These are phyloP conservation scores for Kokia cookei DNA, from an alignment of 441 rosid species.

Conservation along the genomic window DNA sequence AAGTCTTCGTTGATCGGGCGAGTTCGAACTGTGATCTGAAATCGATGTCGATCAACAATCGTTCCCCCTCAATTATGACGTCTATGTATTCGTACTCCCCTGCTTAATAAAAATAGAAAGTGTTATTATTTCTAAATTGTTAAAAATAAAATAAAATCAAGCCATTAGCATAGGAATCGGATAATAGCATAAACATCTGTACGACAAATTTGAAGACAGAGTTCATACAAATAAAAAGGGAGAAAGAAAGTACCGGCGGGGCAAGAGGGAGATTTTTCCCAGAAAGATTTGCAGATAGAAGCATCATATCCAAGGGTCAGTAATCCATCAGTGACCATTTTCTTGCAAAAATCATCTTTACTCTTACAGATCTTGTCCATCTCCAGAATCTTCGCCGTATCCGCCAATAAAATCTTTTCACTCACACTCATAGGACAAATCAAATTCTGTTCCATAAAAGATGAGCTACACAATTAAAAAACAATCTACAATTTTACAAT, in stretches of 20 bases:
- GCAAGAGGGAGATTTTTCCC: constrained; percentile 62
- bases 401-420: constrained; percentile 60
- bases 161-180: not conserved
- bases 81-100: constrained; percentile 78
- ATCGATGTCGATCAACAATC: constrained; percentile 68
- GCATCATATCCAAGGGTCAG: constrained; percentile 63
- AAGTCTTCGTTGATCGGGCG: constrained; percentile 71
- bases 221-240: not conserved
- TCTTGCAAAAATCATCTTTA: constrained; percentile 48
- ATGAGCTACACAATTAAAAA: not conserved
- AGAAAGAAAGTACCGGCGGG: constrained; percentile 56
- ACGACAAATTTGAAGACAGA: not conserved
- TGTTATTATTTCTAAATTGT: not conserved
- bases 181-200: not conserved
- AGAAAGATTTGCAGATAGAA: constrained; percentile 69
- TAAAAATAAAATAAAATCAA: not conserved
- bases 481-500: not conserved
- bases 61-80: constrained; percentile 49
- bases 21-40: constrained; percentile 81
- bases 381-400: constrained; percentile 61
- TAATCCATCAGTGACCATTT: constrained; percentile 46
- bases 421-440: constrained; percentile 36
- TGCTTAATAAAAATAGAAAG: constrained; percentile 18
- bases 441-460: constrained; percentile 45
- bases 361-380: constrained; percentile 48